Evolutionary conservation across 2,329 filamentous ascomycete species (phyloP), one percentile per base, ranked within the genome.

Genomic region (Claviceps pusilla): DNA sequence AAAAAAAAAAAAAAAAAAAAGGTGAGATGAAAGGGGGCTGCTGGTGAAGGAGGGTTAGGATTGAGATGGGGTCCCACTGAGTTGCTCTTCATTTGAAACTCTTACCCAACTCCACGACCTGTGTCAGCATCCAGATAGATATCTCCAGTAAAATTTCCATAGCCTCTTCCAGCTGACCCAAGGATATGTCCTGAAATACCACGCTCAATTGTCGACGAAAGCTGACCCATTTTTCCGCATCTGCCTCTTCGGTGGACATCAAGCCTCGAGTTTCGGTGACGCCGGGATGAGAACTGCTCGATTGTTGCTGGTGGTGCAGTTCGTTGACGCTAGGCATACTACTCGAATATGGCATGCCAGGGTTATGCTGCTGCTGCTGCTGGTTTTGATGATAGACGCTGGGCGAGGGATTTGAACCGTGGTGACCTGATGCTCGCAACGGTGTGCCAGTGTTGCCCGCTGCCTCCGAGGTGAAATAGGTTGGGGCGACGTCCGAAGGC

Each of bases 171-270:
- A 82, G 64, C 24, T 69, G 67, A 2, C 76, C 76, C 54, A 65
- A 72, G 69, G 77, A 77, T 53, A 88, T 83, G 59, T 84, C 79
- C 58, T 86, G 81, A 63, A 91, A 93, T 11, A 88, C 84, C 54
- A 73, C 74, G 54, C 77, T 77, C 43, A 85, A 65, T n/a, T 79
- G 77, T 43, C 73, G 72, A 60, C 83, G 80, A 60, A 84, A 85
- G 52, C 75, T 73, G 46, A 77, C 76, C 72, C 86, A 93, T 52
- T 82, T 83, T 62, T 85, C 83, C 59, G 86, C 82, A 62, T 83
- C 71, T 41, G 75, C 71, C 31, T 76, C 73, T 37, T 74, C 67
- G 59, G 82, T 78, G 59, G 82, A 77, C n/a, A 51, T 31, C 35
- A 12, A 12, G 58, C 86, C 75, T 43, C 78, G 76, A 14, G 59